phyloP scores from a whole-genome alignment of 129 eudicot genomes.

The Flaveria robusta region DNA sequence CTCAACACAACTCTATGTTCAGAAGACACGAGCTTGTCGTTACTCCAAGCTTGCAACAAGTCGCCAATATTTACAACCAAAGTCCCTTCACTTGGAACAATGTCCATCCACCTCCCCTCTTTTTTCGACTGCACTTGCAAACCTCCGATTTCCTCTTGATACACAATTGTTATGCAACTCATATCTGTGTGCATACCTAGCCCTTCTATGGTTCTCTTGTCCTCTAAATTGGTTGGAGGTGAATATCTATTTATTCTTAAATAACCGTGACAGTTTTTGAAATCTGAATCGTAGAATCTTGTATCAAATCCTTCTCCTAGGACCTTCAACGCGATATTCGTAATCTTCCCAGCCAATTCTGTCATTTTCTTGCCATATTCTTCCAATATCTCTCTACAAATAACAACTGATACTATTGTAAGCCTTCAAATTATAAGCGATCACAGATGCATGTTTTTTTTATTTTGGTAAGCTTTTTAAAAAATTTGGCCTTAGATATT shows the following conservation, averaged over 20 bases:
- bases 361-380: slow-evolving; percentile 70
- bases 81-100: slow-evolving; percentile 63
- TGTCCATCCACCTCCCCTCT: slow-evolving; percentile 70
- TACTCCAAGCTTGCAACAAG: slow-evolving; percentile 86
- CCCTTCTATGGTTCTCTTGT: slow-evolving; percentile 58
- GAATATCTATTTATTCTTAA: slow-evolving; percentile 67
- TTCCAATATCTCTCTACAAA: slow-evolving; percentile 53
- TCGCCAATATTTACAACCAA: slow-evolving; percentile 76
- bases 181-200: slow-evolving; percentile 86
- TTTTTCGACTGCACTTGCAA: slow-evolving; percentile 69
- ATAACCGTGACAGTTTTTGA: slow-evolving; percentile 70
- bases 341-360: slow-evolving; percentile 54
- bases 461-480: too few relatives aligned
- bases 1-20: slow-evolving; percentile 69
- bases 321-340: slow-evolving; percentile 43
- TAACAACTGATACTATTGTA: slow-evolving; percentile 14
- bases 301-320: slow-evolving; percentile 56
- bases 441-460: neutral
- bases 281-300: slow-evolving; percentile 55
- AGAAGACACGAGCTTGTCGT: slow-evolving; percentile 60
- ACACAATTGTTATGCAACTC: slow-evolving; percentile 76
- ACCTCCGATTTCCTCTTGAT: slow-evolving; percentile 72
- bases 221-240: slow-evolving; percentile 43
- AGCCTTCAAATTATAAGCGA: neutral
- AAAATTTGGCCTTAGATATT: too few relatives aligned